Evolutionary conservation across 1,284 basidiomycete genomes (phyloP), one percentile per base, ranked within the genome.

Genomic region (Vanrija sp.): DNA sequence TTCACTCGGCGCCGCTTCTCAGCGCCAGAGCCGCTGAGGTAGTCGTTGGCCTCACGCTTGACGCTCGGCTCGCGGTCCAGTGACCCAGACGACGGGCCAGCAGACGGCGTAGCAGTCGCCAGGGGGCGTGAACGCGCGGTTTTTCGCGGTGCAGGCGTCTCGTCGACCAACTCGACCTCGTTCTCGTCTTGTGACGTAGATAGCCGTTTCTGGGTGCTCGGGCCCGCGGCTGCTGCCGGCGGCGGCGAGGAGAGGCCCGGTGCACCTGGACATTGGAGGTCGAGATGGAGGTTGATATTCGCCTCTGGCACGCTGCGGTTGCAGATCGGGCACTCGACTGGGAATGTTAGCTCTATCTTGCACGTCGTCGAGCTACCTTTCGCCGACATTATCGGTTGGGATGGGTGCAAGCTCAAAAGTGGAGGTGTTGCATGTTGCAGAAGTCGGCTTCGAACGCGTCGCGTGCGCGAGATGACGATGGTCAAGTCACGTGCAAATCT

Each of bases 241-340:
- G 51, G 14, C 25, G 59, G 39, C 10, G 52, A 55, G 7, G 63
- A 60, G 5, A 58, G 57, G 10, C 53, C 54, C 5, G 44, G 46
- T 5, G 58, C 43, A 2, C 66, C 67, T 3, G 58, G 62, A 54
- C 70, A 76, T 48, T 65, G 68, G 4, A 68, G 57, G 62, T 78
- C 77, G 26, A 78, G 64, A 48, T 78, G 78, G 10, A 68, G 64
- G 60, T 78, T 78, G 62, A 78, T 77, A 47, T 69, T 65, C 1
- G 51, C 34, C 40, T 69, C 66, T 8, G 67, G 48, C 16, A 78
- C 69, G 1, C 43, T 43, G 15, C 52, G 39, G 15, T 60, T 58
- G 59, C 77, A 78, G 38, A 78, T 68, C 4, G 77, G 77, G 51
- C 77, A 75, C 15, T 66, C 38, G 12, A 75, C 73, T 68, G 46